Evolutionary conservation across 768 basidiomycete species (phyloP), one percentile per base, ranked within the genome.

Genomic region (Lactarius psammicola): DNA sequence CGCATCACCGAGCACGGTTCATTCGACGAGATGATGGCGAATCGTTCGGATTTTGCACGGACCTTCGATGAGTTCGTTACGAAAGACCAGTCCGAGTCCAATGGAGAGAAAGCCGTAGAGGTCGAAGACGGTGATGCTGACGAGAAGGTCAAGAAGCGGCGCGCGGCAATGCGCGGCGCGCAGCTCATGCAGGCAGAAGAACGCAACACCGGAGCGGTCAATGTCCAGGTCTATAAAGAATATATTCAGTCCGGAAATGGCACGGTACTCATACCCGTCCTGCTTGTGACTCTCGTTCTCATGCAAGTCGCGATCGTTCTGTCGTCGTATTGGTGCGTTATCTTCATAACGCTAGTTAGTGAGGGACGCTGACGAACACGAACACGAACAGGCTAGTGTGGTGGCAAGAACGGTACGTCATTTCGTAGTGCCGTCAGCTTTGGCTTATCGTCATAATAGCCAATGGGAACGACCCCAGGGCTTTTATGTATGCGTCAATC

Each of bases 111-210:
- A 8, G 75, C 72, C 3, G 74, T 73, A 0, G 79, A 82, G 53
- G 73, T 76, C 44, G 77, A 75, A 33, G 75, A 70, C 10, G 76
- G 63, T 9, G 73, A 74, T 20, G 71, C 68, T 34, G 73, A 77
- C 62, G 75, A 79, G 42, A 76, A 80, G 65, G 74, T 75, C 63
- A 76, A 72, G 72, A 81, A 77, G 46, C 69, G 69, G 15, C 57
- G 28, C 69, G 77, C 76, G 65, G 78, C 76, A 40, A 75, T 73
- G 57, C 75, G 73, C 18, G 84, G 84, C 6, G 80, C 81, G 26
- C 78, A 77, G 13, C 77, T 94, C 51, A 95, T 95, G 91, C 90
- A 94, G 71, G 79, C 78, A 30, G 94, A 95, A 75, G 92, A 95
- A 73, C 80, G 93, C 20, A 89, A 89, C 69, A 87, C 85, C 0